These are phyloP conservation scores for Rachicladosporium sp. DNA, from an alignment of 2,329 filamentous ascomycete genomes.

Conservation along the genomic window DNA sequence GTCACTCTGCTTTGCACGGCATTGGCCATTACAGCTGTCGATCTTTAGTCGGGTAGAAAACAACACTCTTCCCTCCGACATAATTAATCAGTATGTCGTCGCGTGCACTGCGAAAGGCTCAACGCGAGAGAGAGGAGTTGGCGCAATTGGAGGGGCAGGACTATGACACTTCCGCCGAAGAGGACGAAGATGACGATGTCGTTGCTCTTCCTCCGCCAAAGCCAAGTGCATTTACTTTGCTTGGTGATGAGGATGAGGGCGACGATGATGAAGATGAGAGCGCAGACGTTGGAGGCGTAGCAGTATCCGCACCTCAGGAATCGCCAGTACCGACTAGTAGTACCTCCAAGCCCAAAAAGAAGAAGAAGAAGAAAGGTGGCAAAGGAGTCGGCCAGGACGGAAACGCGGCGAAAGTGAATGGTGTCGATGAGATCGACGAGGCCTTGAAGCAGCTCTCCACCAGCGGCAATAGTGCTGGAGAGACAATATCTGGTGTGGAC, in stretches of 20 bases:
- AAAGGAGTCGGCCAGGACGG: constrained; percentile 27
- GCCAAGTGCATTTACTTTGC: constrained; percentile 35
- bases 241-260: constrained; percentile 29
- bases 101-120: constrained; percentile 51
- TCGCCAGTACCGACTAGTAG: constrained; percentile 23
- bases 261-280: constrained; percentile 24
- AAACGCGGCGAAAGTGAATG: constrained; percentile 6
- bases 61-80: not conserved
- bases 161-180: constrained; percentile 23
- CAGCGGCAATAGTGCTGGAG: constrained; percentile 14
- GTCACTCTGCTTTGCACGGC: too few species aligned
- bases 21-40: too few species aligned
- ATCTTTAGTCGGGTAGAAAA: too few species aligned
- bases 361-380: constrained; percentile 51
- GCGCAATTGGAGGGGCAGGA: constrained; percentile 32
- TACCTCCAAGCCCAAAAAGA: constrained; percentile 34
- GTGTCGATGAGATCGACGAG: constrained; percentile 53
- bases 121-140: constrained; percentile 48
- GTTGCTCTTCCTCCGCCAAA: constrained; percentile 11
- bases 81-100: constrained; percentile 43
- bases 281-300: constrained; percentile 17
- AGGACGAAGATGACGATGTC: constrained; percentile 26
- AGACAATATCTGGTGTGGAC: constrained; percentile 16
- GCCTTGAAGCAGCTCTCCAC: constrained; percentile 47
- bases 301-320: constrained; percentile 7